These are phyloP conservation scores for Castanea sativa DNA, from an alignment of 306 rosid species.

Conservation along the genomic window DNA sequence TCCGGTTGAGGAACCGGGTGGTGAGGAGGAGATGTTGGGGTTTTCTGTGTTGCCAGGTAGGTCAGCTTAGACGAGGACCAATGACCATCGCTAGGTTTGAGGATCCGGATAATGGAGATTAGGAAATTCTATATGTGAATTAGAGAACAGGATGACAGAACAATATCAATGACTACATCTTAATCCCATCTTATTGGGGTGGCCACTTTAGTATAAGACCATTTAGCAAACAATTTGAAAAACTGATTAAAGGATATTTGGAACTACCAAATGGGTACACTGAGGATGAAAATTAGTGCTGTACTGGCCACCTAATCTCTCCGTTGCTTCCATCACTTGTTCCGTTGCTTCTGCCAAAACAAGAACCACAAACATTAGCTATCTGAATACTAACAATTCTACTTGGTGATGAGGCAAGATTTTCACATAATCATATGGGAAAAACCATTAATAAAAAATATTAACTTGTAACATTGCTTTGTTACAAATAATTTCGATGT, in stretches of 20 bases:
- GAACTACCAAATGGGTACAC: slow-evolving; percentile 99
- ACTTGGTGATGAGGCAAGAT: neutral
- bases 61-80: slow-evolving; percentile 66
- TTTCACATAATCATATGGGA: neutral
- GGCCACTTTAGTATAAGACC: slow-evolving; percentile 5
- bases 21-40: slow-evolving; percentile 45
- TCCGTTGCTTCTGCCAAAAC: slow-evolving; percentile 89
- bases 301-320: slow-evolving; percentile 87
- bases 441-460: neutral
- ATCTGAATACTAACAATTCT: neutral
- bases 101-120: slow-evolving; percentile 2
- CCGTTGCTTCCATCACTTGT: slow-evolving; percentile 93
- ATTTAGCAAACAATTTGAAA: neutral
- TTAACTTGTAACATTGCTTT: neutral
- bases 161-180: neutral
- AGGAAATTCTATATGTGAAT: neutral
- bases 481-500: neutral
- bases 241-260: slow-evolving; percentile 75
- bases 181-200: neutral
- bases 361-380: slow-evolving; percentile 23
- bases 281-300: slow-evolving; percentile 90
- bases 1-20: slow-evolving; percentile 70
- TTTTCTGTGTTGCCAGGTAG: slow-evolving; percentile 56
- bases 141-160: neutral
- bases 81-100: too few relatives aligned